Conservation (phyloP, 1,284 basidiomycete genomes). For the Mrakiaceae sp. region DNA sequence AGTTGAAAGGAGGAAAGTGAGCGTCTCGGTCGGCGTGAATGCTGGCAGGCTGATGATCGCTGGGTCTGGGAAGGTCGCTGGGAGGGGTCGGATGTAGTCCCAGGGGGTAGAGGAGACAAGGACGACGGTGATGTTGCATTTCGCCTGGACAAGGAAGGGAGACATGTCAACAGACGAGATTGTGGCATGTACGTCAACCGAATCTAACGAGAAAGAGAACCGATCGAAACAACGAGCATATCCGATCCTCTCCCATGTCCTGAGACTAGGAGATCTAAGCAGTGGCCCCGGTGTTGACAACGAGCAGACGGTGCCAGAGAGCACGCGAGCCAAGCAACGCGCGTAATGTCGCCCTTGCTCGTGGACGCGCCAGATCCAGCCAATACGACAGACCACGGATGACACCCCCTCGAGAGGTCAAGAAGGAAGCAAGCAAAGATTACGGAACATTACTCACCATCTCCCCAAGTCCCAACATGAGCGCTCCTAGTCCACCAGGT, state of each 20-base stretch:
- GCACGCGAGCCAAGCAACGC: too few relatives aligned
- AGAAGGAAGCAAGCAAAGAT: neutral
- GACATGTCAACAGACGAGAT: neutral
- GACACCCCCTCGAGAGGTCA: too few relatives aligned
- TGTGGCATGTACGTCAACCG: neutral
- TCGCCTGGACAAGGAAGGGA: neutral
- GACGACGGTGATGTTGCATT: conserved; percentile 6
- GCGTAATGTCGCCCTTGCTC: neutral
- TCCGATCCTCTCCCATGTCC: neutral
- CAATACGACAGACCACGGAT: too few relatives aligned
- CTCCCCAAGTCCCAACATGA: conserved; percentile 1
- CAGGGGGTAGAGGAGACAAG: conserved; percentile 9
- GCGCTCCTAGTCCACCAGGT: conserved; percentile 8
- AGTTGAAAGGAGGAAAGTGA: neutral
- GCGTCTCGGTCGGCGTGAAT: neutral
- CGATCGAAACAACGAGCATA: neutral
- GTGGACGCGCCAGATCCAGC: too few relatives aligned
- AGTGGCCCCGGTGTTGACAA: neutral
- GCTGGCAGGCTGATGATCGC: conserved; percentile 5
- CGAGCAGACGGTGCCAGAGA: neutral
- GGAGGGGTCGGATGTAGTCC: conserved; percentile 12
- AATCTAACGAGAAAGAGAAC: neutral
- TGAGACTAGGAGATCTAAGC: neutral
- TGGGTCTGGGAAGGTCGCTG: conserved; percentile 9
- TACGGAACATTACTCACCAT: conserved; percentile 1